These are phyloP conservation scores for Lepiota brunneoincarnata DNA, from an alignment of 768 basidiomycete species.

Conservation along the genomic window DNA sequence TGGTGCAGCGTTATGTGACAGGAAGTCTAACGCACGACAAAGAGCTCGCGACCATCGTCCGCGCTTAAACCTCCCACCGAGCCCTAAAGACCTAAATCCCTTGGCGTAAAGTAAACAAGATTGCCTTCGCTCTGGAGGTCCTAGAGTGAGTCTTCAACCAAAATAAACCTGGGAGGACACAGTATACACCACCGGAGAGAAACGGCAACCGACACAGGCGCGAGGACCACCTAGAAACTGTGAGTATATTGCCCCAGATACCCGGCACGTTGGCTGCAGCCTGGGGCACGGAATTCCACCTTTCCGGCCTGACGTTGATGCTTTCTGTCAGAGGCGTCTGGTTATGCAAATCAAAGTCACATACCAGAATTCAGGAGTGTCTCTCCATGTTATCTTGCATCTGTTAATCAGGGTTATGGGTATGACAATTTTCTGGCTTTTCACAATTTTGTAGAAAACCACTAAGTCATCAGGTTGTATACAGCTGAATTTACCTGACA, in stretches of 20 bases:
- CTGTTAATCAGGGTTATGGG: slow-evolving; percentile 53
- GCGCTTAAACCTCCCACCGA: too few species aligned
- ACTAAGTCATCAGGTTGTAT: background rate
- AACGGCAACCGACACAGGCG: slow-evolving; percentile 66
- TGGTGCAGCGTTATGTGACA: too few species aligned
- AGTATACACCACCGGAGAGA: slow-evolving; percentile 55
- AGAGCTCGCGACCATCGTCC: too few species aligned
- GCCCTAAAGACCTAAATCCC: too few species aligned
- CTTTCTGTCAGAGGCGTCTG: background rate
- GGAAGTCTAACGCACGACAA: too few species aligned
- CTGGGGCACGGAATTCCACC: slow-evolving; percentile 52
- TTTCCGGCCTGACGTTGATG: slow-evolving; percentile 51
- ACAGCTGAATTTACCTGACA: slow-evolving; percentile 30
- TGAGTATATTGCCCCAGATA: slow-evolving; percentile 53
- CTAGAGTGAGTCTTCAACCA: background rate
- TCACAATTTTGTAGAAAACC: slow-evolving; percentile 27
- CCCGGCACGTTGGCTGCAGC: slow-evolving; percentile 46
- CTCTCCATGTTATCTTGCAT: slow-evolving; percentile 56
- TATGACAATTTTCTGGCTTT: slow-evolving; percentile 43
- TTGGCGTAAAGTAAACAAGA: slow-evolving; percentile 49
- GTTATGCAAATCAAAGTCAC: background rate
- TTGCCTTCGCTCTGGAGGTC: slow-evolving; percentile 22
- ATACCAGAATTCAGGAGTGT: slow-evolving; percentile 57
- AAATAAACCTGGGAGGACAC: background rate
- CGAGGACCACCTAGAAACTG: slow-evolving; percentile 62